Evolutionary conservation across 139 green algal species (phyloP), one percentile per base, ranked within the genome.

Genomic region (Trebouxia sp.): DNA sequence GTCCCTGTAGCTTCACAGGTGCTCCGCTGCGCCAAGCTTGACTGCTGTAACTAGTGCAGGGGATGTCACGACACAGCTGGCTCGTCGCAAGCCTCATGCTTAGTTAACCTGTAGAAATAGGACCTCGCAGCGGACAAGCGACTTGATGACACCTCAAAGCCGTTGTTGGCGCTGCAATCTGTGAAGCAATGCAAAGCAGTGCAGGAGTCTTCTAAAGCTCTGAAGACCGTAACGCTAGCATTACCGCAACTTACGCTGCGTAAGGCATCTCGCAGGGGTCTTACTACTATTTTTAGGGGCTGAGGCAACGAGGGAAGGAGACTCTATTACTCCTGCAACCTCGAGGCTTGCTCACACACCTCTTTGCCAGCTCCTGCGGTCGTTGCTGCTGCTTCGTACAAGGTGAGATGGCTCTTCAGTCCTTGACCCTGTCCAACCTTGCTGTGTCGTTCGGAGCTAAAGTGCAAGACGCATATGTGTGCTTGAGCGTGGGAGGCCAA

Each of bases 381-480:
- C 62, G 35, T 72, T 72, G 62, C 62, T 26, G 62, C 62, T 72
- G 62, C 62, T 43, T 72, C 62, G 62, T 43, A 45, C 62, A 43
- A 72, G 62, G 62, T 72, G 62, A 72, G 62, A 72, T 77, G 69
- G 69, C 69, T 53, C 41, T 38, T 4, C 69, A 77, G 69, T 56
- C 41, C 39, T 37, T 77, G n/a, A 56, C 42, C 26, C 26, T 77
- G 24, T 56, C 41, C 10, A 77, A 77, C n/a, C 69, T 77, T 55
- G 69, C 69, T 41, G 69, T 77, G 41, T 53, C 37, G 39, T 77
- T 77, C 12, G 42, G 41, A 28, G 43, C 69, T 26, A 77, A 77
- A 53, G 69, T 77, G 42, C 69, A 77, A 53, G 69, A 77, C 43
- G 69, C 69, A 11, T 77, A 77, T 38, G 42, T 51, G 37, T 53